Percentiles rank a stretch among this genome's conserved stretches.
phyloP scores from a whole-genome alignment of 2,329 filamentous ascomycete species.

The Diaporthe nobilis region DNA sequence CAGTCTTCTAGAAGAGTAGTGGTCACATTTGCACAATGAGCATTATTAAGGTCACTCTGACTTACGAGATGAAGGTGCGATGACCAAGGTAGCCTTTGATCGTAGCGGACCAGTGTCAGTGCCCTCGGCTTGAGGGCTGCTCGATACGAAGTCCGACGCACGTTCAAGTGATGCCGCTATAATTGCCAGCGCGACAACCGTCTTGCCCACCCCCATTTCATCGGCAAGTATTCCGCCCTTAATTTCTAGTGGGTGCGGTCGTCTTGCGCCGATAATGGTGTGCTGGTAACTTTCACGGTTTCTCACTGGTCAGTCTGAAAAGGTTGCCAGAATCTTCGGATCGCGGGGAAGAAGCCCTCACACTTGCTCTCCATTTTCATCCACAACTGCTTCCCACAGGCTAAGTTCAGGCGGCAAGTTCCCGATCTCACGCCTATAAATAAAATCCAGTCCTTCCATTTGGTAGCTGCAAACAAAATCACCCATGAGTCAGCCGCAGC shows the following conservation, averaged over 20 bases:
- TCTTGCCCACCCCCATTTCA: slow-evolving; percentile 74
- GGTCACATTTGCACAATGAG: too few relatives aligned
- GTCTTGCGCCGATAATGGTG: not conserved
- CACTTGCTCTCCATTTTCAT: not conserved
- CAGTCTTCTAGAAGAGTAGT: too few relatives aligned
- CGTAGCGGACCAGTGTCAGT: not conserved
- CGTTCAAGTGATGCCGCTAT: slow-evolving; percentile 35
- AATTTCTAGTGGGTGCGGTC: not conserved
- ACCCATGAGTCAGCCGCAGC: not conserved
- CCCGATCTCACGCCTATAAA: not conserved
- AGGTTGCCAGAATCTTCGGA: too few relatives aligned
- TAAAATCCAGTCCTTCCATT: slow-evolving; percentile 2
- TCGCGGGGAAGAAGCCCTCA: too few relatives aligned
- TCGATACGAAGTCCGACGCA: not conserved
- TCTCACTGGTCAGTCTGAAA: not conserved
- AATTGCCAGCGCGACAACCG: slow-evolving; percentile 64
- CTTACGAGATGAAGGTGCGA: slow-evolving; percentile 12
- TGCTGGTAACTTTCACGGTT: not conserved
- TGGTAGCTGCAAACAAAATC: not conserved
- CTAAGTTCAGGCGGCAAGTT: not conserved
- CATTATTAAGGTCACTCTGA: too few relatives aligned
- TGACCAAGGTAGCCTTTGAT: not conserved
- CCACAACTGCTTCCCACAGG: not conserved
- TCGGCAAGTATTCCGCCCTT: slow-evolving; percentile 68
- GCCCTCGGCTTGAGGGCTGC: slow-evolving; percentile 46